These are phyloP conservation scores for Magnusiomyces ingens DNA, from an alignment of 1,139 yeast genomes.

Conservation along the genomic window DNA sequence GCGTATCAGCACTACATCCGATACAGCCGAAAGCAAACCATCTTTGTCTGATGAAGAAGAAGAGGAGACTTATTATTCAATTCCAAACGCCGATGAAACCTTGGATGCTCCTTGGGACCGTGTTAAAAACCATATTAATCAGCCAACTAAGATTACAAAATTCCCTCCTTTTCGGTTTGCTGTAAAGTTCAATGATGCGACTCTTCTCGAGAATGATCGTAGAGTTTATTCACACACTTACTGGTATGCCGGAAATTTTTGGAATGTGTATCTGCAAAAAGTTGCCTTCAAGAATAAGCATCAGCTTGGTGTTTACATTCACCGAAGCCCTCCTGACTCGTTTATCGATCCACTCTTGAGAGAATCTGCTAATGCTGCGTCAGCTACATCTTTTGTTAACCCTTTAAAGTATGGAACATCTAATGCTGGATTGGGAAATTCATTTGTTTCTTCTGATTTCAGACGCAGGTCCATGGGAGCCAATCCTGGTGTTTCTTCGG, in stretches of 20 bases:
- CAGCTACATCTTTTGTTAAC: neutral
- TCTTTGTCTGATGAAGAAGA: constrained; percentile 14
- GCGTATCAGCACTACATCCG: neutral
- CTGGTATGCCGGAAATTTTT: constrained; percentile 53
- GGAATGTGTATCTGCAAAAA: constrained; percentile 49
- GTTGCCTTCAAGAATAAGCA: constrained; percentile 37
- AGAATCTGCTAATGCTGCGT: neutral
- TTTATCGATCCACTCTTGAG: neutral
- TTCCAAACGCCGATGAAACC: constrained; percentile 22
- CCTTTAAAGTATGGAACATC: neutral
- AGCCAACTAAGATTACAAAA: constrained; percentile 27
- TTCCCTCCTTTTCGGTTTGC: constrained; percentile 50
- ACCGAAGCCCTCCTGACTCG: constrained; percentile 32
- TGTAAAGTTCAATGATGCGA: constrained; percentile 43
- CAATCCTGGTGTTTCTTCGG: neutral
- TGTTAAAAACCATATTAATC: neutral
- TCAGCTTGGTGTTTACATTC: constrained; percentile 49
- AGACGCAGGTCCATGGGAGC: neutral
- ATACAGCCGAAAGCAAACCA: constrained; percentile 1
- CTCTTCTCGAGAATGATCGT: constrained; percentile 36
- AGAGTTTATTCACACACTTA: constrained; percentile 45
- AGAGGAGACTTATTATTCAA: constrained; percentile 16
- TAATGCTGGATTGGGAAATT: neutral
- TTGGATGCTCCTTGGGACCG: constrained; percentile 14
- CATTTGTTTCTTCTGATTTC: neutral